Percentiles rank a stretch among this genome's conserved stretches.
These are phyloP conservation scores for Huntiella savannae DNA, from an alignment of 2,329 filamentous ascomycete species.

Conservation along the genomic window DNA sequence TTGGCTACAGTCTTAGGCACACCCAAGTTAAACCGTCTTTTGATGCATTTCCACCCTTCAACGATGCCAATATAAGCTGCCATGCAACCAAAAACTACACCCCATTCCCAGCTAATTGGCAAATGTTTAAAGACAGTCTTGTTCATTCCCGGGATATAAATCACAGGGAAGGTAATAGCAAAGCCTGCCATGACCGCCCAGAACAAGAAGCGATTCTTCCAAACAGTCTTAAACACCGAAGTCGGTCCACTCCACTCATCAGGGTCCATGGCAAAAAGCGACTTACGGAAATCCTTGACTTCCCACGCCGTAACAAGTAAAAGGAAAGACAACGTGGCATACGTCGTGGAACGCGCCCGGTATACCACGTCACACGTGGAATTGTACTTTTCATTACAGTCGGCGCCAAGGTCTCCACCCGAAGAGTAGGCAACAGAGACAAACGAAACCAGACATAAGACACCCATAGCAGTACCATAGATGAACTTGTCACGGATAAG, in stretches of 20 bases:
- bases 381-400: slow-evolving; percentile 38
- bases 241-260: slow-evolving; percentile 28
- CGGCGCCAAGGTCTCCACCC: slow-evolving; percentile 28
- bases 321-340: slow-evolving; percentile 48
- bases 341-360: slow-evolving; percentile 47
- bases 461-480: slow-evolving; percentile 45
- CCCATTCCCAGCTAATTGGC: slow-evolving; percentile 55
- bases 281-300: slow-evolving; percentile 50
- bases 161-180: slow-evolving; percentile 38
- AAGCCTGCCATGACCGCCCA: slow-evolving; percentile 43
- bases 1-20: neutral
- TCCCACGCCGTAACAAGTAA: slow-evolving; percentile 55
- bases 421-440: slow-evolving; percentile 36
- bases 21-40: slow-evolving; percentile 29
- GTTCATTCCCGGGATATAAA: slow-evolving; percentile 52
- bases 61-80: slow-evolving; percentile 42
- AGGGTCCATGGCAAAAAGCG: slow-evolving; percentile 47
- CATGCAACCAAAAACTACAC: slow-evolving; percentile 40
- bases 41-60: slow-evolving; percentile 51
- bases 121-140: slow-evolving; percentile 49
- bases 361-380: slow-evolving; percentile 36
- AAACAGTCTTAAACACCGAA: slow-evolving; percentile 40
- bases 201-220: slow-evolving; percentile 49
- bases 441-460: slow-evolving; percentile 41
- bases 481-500: slow-evolving; percentile 48